Evolutionary conservation across 73 alveolate species (phyloP).

Genomic region (Paraurostyla sp.): DNA sequence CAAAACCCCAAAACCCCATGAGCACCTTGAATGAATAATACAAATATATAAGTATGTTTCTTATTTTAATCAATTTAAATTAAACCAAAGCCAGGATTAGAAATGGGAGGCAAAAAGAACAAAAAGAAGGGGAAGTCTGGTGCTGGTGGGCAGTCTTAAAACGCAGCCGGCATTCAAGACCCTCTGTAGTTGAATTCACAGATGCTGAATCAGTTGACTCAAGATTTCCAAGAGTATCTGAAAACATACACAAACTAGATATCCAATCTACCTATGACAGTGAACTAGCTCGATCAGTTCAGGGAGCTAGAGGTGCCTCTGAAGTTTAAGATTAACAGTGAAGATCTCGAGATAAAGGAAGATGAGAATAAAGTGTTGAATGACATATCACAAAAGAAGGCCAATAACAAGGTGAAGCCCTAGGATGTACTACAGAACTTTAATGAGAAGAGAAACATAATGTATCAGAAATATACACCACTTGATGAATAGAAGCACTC

Average conservation of each 20-base stretch:
- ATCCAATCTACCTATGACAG: conserved; percentile 8
- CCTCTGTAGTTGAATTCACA: conserved; percentile 19
- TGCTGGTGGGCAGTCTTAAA: no score
- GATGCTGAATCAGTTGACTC: background rate
- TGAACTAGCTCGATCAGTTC: conserved; percentile 3
- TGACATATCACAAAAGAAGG: conserved; percentile 31
- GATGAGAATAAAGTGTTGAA: background rate
- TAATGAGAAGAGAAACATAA: background rate
- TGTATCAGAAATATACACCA: background rate
- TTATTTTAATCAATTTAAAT: no score
- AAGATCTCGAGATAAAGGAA: conserved; percentile 40
- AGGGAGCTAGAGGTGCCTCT: conserved; percentile 46
- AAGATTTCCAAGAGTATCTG: conserved; percentile 14
- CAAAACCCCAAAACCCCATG: no score
- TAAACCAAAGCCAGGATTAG: background rate
- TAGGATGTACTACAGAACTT: background rate
- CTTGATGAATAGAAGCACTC: background rate
- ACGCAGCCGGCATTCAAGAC: background rate
- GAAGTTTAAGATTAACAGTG: conserved; percentile 36
- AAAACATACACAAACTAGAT: background rate
- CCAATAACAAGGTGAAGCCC: conserved; percentile 1
- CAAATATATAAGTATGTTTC: no score
- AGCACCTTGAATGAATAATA: no score
- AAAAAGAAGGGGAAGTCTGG: background rate
- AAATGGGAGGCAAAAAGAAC: conserved; percentile 43